Percentiles rank a stretch among this genome's conserved stretches.
phyloP scores from a whole-genome alignment of 2,329 filamentous ascomycete species.

The Teratosphaeria gauchensis region DNA sequence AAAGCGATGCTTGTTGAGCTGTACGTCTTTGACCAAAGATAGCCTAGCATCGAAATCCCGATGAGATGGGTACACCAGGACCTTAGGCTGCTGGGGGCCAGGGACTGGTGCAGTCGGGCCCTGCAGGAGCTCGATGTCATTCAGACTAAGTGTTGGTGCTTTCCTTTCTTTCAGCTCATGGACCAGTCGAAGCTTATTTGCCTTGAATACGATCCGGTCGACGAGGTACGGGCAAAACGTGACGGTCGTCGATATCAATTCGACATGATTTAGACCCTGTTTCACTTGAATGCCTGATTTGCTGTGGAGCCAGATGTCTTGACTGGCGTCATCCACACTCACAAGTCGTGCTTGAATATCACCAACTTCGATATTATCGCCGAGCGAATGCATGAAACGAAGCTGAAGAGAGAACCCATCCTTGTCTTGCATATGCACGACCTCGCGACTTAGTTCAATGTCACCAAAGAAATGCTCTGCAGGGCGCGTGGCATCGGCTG shows the following conservation, averaged over 20 bases:
- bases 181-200: conserved; percentile 54
- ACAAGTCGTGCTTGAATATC: conserved; percentile 55
- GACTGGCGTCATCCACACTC: conserved; percentile 46
- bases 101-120: not conserved
- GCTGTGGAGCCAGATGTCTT: conserved; percentile 58
- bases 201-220: conserved; percentile 58
- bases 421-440: conserved; percentile 57
- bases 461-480: conserved; percentile 65
- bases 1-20: conserved; percentile 68
- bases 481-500: conserved; percentile 56
- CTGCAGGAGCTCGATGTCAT: conserved; percentile 18
- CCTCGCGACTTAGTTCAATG: conserved; percentile 56
- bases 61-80: conserved; percentile 64
- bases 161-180: conserved; percentile 51
- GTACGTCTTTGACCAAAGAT: conserved; percentile 57
- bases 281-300: conserved; percentile 38
- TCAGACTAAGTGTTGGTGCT: conserved; percentile 40
- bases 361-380: conserved; percentile 59
- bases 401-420: conserved; percentile 69
- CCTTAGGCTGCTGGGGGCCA: conserved; percentile 28
- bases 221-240: conserved; percentile 67
- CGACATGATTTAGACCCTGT: conserved; percentile 45
- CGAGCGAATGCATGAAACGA: conserved; percentile 60
- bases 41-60: conserved; percentile 61
- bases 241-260: conserved; percentile 45